A percentile compares a stretch with the other conserved stretches of the same genome.
Evolutionary conservation across 768 basidiomycete genomes (phyloP).

Genomic region (Lyophyllum semitale): DNA sequence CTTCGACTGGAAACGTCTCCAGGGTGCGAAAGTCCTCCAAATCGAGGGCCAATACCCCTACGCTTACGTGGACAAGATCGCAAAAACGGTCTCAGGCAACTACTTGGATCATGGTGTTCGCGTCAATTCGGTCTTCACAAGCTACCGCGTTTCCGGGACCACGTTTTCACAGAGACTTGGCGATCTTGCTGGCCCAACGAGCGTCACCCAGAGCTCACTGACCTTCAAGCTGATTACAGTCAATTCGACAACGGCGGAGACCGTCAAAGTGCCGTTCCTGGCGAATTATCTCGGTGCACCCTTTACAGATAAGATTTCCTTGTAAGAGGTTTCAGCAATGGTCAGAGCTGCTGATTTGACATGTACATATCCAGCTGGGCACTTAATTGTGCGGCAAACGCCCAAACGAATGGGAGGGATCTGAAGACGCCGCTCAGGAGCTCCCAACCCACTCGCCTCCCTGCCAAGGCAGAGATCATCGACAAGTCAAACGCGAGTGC

Average conservation of each 20-base stretch:
- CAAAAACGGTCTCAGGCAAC: slow-evolving; percentile 60
- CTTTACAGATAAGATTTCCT: slow-evolving; percentile 55
- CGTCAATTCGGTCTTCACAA: slow-evolving; percentile 62
- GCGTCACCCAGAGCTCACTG: slow-evolving; percentile 47
- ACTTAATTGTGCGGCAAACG: slow-evolving; percentile 54
- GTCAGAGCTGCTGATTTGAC: neutral
- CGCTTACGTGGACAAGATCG: slow-evolving; percentile 57
- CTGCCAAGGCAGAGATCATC: slow-evolving; percentile 40
- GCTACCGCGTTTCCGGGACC: slow-evolving; percentile 49
- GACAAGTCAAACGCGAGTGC: slow-evolving; percentile 41
- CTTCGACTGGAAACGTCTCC: slow-evolving; percentile 62
- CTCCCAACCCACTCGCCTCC: slow-evolving; percentile 8
- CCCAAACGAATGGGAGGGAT: slow-evolving; percentile 53
- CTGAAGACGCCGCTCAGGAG: slow-evolving; percentile 22
- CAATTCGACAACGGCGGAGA: slow-evolving; percentile 48
- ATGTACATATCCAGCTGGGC: slow-evolving; percentile 7
- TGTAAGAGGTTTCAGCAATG: slow-evolving; percentile 36
- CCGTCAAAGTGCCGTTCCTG: slow-evolving; percentile 53
- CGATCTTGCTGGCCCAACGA: slow-evolving; percentile 53
- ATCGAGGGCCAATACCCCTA: slow-evolving; percentile 58
- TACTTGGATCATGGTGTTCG: slow-evolving; percentile 65
- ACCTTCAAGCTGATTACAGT: slow-evolving; percentile 48
- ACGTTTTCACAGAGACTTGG: slow-evolving; percentile 62
- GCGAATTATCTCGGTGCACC: slow-evolving; percentile 44
- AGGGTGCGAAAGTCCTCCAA: slow-evolving; percentile 55